These are phyloP conservation scores for Syncephalastrum contaminatum DNA, from an alignment of 371 early-diverging fungal genomes.

Conservation along the genomic window DNA sequence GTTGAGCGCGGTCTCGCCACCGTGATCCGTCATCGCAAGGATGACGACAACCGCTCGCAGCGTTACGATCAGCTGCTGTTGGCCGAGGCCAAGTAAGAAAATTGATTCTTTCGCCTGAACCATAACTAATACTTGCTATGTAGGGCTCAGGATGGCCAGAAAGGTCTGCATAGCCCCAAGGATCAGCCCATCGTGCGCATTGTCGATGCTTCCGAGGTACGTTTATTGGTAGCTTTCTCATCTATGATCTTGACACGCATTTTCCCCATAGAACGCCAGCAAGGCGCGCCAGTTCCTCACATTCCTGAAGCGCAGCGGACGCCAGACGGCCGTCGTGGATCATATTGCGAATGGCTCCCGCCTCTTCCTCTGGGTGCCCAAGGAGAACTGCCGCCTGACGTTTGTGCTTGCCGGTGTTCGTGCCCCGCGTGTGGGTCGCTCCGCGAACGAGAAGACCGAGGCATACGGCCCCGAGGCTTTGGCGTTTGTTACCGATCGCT, in stretches of 20 bases:
- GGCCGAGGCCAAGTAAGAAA: constrained; percentile 72
- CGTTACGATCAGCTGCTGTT: constrained; percentile 82
- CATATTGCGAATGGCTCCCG: constrained; percentile 84
- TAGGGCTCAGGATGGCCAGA: constrained; percentile 65
- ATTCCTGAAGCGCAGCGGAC: constrained; percentile 78
- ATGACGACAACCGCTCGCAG: constrained; percentile 86
- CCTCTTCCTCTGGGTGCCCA: constrained; percentile 79
- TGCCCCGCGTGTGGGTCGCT: constrained; percentile 71
- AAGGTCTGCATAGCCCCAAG: constrained; percentile 81
- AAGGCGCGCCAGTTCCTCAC: constrained; percentile 87
- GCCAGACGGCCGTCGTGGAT: constrained; percentile 81
- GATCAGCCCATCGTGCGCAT: constrained; percentile 69
- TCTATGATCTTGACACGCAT: background rate
- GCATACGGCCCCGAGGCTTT: constrained; percentile 87
- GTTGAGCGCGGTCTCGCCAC: constrained; percentile 81
- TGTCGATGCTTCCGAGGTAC: constrained; percentile 68
- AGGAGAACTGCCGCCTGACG: constrained; percentile 81
- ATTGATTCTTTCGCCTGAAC: background rate
- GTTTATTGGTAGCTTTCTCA: background rate
- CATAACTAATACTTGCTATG: background rate
- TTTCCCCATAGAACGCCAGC: constrained; percentile 49
- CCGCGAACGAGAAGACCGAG: constrained; percentile 73
- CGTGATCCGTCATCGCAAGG: constrained; percentile 81
- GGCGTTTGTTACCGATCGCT: constrained; percentile 59
- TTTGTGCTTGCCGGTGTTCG: constrained; percentile 81